Percentiles rank a stretch among this genome's conserved stretches.
These are phyloP conservation scores for Somion occarium DNA, from an alignment of 1,284 basidiomycete species.

Conservation along the genomic window DNA sequence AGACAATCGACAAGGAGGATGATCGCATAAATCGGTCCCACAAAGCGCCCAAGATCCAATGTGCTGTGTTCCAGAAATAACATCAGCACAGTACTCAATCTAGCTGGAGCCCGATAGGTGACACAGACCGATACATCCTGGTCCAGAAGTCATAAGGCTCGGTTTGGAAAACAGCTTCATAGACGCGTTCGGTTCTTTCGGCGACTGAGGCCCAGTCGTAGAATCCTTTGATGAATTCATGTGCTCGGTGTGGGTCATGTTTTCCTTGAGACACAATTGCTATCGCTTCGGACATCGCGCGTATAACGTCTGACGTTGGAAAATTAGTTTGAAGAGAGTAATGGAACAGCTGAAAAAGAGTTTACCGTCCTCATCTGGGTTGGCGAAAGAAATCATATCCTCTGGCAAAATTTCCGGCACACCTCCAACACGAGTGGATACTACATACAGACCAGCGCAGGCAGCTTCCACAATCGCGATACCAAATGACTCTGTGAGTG, in stretches of 20 bases:
- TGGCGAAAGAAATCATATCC: constrained; percentile 92
- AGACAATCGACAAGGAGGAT: constrained; percentile 79
- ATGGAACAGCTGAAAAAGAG: constrained; percentile 1
- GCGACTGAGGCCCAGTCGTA: constrained; percentile 90
- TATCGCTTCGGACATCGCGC: constrained; percentile 81
- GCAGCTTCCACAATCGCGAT: constrained; percentile 97
- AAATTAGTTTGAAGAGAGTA: background rate
- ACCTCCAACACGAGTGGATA: constrained; percentile 91
- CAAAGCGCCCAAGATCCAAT: constrained; percentile 65
- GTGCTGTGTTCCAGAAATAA: constrained; percentile 39
- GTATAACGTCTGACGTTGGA: constrained; percentile 73
- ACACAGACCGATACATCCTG: constrained; percentile 59
- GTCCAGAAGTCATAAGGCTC: constrained; percentile 63
- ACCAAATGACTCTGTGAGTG: constrained; percentile 95
- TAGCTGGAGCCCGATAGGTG: background rate
- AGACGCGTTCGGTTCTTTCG: constrained; percentile 79
- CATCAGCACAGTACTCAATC: constrained; percentile 2
- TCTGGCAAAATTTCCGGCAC: constrained; percentile 93
- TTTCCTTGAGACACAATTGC: constrained; percentile 58
- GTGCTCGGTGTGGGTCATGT: constrained; percentile 79
- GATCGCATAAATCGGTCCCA: constrained; percentile 73
- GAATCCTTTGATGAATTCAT: constrained; percentile 74
- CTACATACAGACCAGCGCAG: constrained; percentile 90
- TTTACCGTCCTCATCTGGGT: constrained; percentile 78
- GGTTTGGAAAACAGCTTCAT: constrained; percentile 60